Percentiles rank a stretch among this genome's conserved stretches.
phyloP scores from a whole-genome alignment of 129 eudicot species.

The Calendula officinalis region DNA sequence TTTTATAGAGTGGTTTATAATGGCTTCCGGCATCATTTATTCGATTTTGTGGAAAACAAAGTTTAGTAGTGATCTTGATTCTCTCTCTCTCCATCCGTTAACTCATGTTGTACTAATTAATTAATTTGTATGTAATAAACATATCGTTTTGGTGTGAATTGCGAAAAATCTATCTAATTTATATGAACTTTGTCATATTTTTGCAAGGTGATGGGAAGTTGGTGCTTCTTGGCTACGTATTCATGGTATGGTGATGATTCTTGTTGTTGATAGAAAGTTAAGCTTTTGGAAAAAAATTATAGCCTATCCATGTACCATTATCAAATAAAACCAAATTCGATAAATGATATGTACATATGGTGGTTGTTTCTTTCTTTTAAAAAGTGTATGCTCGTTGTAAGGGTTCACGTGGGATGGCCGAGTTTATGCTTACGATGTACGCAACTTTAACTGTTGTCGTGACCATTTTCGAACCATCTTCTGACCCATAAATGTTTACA shows the following conservation, averaged over 20 bases:
- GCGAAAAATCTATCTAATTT: neutral
- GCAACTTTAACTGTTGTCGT: too few species aligned
- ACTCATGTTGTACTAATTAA: constrained; percentile 9
- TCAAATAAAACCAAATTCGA: neutral
- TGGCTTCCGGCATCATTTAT: constrained; percentile 8
- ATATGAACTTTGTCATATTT: neutral
- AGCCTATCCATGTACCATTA: constrained; percentile 11
- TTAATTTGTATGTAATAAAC: neutral
- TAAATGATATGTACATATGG: neutral
- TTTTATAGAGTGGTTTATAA: constrained; percentile 14
- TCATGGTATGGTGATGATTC: constrained; percentile 9
- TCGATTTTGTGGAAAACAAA: neutral
- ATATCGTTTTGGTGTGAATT: constrained; percentile 7
- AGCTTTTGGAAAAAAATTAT: constrained; percentile 23
- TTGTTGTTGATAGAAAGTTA: constrained; percentile 18
- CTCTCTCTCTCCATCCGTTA: neutral
- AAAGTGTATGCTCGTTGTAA: too few species aligned
- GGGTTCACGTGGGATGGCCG: too few species aligned
- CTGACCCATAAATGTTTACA: too few species aligned
- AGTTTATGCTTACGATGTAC: too few species aligned
- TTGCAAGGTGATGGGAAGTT: constrained; percentile 1
- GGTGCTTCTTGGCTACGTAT: constrained; percentile 34
- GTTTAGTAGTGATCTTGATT: constrained; percentile 5
- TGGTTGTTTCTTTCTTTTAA: too few species aligned
- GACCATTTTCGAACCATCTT: too few species aligned